Evolutionary conservation across 768 basidiomycete genomes (phyloP), one percentile per base, ranked within the genome.

Genomic region (Mycena crocata): DNA sequence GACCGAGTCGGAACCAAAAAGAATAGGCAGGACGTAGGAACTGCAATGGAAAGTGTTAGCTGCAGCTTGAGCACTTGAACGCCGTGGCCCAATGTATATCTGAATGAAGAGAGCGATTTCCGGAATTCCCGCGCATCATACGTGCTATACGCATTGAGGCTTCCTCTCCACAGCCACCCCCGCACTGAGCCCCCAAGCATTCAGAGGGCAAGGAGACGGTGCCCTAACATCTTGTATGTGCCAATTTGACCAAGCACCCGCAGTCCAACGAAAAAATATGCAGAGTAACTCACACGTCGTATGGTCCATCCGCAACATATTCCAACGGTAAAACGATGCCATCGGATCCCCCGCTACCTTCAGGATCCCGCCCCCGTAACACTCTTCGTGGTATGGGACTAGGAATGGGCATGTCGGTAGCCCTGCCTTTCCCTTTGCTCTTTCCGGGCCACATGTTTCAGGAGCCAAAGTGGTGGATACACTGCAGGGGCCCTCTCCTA

Each of bases 1-100:
- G 6, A 75, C 49, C 84, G 32, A 28, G 39, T 60, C 77, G 9
- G 75, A 57, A 14, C 93, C 92, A 26, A 93, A 80, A 23, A 72
- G 76, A 6, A 91, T 79, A 5, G 87, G 82, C n/a, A 92, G 76
- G 2, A 89, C 89, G 74, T 94, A 93, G 6, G 86, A 83, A 30
- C 92, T 93, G 71, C 2, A 45, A 31, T n/a, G 10, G 50, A 40
- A 23, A 56, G 51, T 34, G 17, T 69, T 59, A 60, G 40, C 40
- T 56, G 35, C 9, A 31, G 13, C 26, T 15, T 34, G 23, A 49
- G 32, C 21, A 59, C 14, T 15, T 28, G 46, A 12, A n/a, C n/a
- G n/a, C n/a, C n/a, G n/a, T 30, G 23, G 31, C 28, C 26, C 42
- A 19, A 32, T 9, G 49, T 17, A 52, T 23, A 64, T 52, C 42